These are phyloP conservation scores for Glarea lozoyensis DNA, from an alignment of 495 filamentous ascomycete species.

Conservation along the genomic window DNA sequence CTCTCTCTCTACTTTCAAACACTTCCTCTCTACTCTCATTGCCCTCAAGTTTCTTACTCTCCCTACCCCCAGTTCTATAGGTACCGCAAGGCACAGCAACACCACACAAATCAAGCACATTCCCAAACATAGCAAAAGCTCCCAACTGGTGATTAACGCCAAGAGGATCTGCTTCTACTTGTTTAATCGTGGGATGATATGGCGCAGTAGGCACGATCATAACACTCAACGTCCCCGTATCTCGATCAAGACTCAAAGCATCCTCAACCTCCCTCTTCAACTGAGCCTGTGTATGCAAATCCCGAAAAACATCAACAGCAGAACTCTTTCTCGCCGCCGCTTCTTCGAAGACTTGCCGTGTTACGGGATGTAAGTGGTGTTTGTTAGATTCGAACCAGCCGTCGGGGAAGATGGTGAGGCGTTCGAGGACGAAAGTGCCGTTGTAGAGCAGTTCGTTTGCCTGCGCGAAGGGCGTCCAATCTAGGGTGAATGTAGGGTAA, in stretches of 20 bases:
- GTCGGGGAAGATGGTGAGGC: conserved; percentile 27
- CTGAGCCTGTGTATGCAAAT: conserved; percentile 36
- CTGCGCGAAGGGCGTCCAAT: conserved; percentile 46
- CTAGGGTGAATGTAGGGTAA: conserved; percentile 34
- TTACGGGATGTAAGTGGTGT: conserved; percentile 42
- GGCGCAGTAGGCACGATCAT: conserved; percentile 53
- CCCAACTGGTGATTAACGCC: conserved; percentile 44
- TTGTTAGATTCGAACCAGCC: conserved; percentile 20
- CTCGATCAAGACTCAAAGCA: conserved; percentile 23
- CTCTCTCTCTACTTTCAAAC: no score
- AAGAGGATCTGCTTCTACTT: conserved; percentile 48
- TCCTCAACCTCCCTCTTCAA: conserved; percentile 31
- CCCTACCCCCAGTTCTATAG: conserved; percentile 5
- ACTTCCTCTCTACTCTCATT: no score
- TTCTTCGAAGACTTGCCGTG: conserved; percentile 37
- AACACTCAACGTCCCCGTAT: conserved; percentile 36
- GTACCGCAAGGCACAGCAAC: conserved; percentile 45
- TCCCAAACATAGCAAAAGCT: conserved; percentile 55
- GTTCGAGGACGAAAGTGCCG: conserved; percentile 45
- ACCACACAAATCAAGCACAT: conserved; percentile 54
- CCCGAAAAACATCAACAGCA: conserved; percentile 45
- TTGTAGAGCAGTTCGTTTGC: conserved; percentile 51
- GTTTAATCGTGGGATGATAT: conserved; percentile 45
- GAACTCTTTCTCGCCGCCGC: conserved; percentile 34
- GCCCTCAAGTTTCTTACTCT: no score